phyloP scores from a whole-genome alignment of 2,329 filamentous ascomycete species.

The Microsporum audouinii region DNA sequence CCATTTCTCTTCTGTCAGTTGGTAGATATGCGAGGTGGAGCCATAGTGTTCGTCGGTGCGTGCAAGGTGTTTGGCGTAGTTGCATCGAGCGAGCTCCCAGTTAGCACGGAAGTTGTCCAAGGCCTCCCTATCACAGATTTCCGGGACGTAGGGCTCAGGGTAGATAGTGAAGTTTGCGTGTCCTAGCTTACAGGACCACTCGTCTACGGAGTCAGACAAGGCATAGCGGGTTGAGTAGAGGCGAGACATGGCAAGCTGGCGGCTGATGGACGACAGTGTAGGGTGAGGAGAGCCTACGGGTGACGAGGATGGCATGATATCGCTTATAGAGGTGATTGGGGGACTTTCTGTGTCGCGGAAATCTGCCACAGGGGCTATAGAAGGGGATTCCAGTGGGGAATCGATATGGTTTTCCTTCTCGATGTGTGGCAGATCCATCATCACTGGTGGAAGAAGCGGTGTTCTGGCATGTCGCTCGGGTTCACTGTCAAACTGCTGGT shows the following conservation, averaged over 20 bases:
- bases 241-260: constrained; percentile 35
- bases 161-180: constrained; percentile 88
- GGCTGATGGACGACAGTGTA: constrained; percentile 63
- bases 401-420: constrained; percentile 48
- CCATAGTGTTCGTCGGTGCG: constrained; percentile 86
- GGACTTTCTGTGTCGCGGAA: constrained; percentile 35
- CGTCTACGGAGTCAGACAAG: constrained; percentile 55
- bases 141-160: constrained; percentile 66
- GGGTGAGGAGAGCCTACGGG: constrained; percentile 67
- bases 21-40: constrained; percentile 76
- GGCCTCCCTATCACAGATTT: constrained; percentile 47
- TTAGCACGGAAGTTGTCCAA: constrained; percentile 59
- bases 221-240: constrained; percentile 46
- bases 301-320: constrained; percentile 39
- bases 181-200: constrained; percentile 74
- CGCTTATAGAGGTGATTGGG: constrained; percentile 38
- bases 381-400: constrained; percentile 79
- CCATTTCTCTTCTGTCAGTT: constrained; percentile 82
- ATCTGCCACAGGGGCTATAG: constrained; percentile 51
- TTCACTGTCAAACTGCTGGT: constrained; percentile 39
- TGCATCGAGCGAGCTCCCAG: constrained; percentile 72
- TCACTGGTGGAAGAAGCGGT: constrained; percentile 70
- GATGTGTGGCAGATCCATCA: constrained; percentile 47
- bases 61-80: constrained; percentile 80
- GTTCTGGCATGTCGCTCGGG: constrained; percentile 61